Conservation (phyloP, 495 filamentous ascomycete species). For the Annulohypoxylon bovei region DNA sequence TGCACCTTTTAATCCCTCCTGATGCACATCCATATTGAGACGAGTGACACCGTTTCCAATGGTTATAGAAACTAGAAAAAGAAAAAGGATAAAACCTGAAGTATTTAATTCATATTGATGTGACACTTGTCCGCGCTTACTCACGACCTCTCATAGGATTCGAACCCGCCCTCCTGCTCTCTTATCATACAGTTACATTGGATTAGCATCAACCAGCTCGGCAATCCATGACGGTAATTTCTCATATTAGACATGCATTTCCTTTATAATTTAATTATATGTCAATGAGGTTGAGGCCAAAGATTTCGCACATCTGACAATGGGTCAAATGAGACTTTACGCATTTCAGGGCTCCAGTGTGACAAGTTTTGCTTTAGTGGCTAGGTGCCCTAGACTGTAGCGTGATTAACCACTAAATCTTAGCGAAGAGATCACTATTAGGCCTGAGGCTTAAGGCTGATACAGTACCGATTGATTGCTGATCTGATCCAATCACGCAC, state of each 20-base stretch:
- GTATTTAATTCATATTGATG: background rate
- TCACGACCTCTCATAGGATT: constrained; percentile 13
- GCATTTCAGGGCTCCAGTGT: too few species aligned
- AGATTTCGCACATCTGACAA: too few species aligned
- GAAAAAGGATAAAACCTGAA: background rate
- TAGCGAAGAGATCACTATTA: too few species aligned
- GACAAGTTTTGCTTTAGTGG: too few species aligned
- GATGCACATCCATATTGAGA: background rate
- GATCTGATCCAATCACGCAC: too few species aligned
- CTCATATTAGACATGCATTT: background rate
- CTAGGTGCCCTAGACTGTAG: too few species aligned
- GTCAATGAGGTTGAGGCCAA: too few species aligned
- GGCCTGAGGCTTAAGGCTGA: too few species aligned
- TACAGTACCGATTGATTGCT: too few species aligned
- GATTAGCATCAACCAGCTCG: background rate
- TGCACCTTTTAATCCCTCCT: constrained; percentile 19
- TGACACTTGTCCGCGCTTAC: background rate
- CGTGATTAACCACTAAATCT: too few species aligned
- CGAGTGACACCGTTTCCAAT: background rate
- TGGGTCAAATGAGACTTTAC: too few species aligned
- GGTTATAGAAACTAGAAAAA: background rate
- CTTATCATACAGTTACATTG: constrained; percentile 16
- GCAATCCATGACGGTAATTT: background rate
- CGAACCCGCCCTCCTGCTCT: background rate
- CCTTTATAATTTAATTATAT: too few species aligned